Conservation (phyloP, 306 rosid species). For the Acacia crassicarpa region DNA sequence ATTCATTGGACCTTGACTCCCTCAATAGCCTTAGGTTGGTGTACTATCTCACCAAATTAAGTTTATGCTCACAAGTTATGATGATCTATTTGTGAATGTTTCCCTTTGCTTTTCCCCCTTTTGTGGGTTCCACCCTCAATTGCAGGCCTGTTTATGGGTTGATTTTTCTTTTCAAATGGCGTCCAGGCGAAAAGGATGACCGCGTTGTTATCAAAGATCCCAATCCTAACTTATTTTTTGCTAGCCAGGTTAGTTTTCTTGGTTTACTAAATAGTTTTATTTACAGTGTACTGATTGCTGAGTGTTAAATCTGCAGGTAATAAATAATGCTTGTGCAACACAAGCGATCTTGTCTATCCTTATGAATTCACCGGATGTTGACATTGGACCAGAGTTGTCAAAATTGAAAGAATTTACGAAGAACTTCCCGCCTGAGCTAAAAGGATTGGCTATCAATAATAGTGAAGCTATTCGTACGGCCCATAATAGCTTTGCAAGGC, state of each 20-base stretch:
- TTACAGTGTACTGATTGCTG: conserved; percentile 28
- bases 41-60: conserved; percentile 24
- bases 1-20: conserved; percentile 82
- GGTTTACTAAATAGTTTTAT: conserved; percentile 12
- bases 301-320: conserved; percentile 53
- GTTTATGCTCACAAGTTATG: conserved; percentile 8
- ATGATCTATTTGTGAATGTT: conserved; percentile 25
- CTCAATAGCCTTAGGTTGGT: conserved; percentile 82
- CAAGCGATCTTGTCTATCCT: conserved; percentile 98
- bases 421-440: conserved; percentile 94
- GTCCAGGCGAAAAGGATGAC: conserved; percentile 95
- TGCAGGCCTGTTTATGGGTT: conserved; percentile 95
- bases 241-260: conserved; percentile 77
- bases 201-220: conserved; percentile 89
- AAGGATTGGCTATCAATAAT: conserved; percentile 95
- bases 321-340: conserved; percentile 98
- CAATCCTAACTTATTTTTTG: conserved; percentile 93
- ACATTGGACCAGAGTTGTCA: conserved; percentile 82
- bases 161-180: conserved; percentile 98
- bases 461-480: conserved; percentile 92
- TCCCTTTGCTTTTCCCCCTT: not conserved
- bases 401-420: conserved; percentile 86
- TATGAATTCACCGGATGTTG: conserved; percentile 82
- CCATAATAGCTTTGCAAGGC: conserved; percentile 95
- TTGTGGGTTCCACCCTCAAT: conserved; percentile 17